Evolutionary conservation across 495 filamentous ascomycete genomes (phyloP).

Genomic region (Daldinia caldariorum): DNA sequence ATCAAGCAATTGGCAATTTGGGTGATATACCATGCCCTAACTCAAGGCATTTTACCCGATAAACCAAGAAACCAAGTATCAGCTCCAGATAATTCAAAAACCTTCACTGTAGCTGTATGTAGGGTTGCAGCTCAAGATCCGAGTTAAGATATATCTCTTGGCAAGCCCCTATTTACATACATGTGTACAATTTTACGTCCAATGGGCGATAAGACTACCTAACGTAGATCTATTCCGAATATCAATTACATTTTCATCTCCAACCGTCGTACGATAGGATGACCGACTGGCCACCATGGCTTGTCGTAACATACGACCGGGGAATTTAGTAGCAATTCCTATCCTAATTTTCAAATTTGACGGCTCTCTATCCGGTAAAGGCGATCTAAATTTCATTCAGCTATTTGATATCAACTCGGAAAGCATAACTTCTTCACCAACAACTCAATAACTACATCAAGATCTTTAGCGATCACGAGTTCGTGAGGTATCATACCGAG

Average conservation of each 20-base stretch:
- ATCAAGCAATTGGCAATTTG: not conserved
- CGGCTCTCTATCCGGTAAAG: not conserved
- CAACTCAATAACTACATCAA: not conserved
- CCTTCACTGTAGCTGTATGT: not conserved
- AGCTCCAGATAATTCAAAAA: not conserved
- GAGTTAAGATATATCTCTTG: not conserved
- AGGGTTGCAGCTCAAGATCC: not conserved
- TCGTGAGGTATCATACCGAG: not conserved
- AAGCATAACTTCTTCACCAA: not conserved
- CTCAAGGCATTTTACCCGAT: no score
- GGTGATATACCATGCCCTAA: no score
- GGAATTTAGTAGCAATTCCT: not conserved
- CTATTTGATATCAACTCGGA: not conserved
- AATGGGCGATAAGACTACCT: not conserved
- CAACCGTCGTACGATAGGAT: slow-evolving; percentile 30
- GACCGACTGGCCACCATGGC: slow-evolving; percentile 24
- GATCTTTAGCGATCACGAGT: not conserved
- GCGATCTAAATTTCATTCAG: not conserved
- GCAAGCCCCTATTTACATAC: slow-evolving; percentile 4
- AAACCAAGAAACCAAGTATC: no score
- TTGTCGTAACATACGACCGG: slow-evolving; percentile 32
- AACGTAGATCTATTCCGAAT: not conserved
- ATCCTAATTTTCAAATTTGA: slow-evolving; percentile 5
- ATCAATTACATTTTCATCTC: not conserved
- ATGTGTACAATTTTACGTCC: not conserved